Evolutionary conservation across 495 filamentous ascomycete genomes (phyloP).

Genomic region (Terfezia claveryi): DNA sequence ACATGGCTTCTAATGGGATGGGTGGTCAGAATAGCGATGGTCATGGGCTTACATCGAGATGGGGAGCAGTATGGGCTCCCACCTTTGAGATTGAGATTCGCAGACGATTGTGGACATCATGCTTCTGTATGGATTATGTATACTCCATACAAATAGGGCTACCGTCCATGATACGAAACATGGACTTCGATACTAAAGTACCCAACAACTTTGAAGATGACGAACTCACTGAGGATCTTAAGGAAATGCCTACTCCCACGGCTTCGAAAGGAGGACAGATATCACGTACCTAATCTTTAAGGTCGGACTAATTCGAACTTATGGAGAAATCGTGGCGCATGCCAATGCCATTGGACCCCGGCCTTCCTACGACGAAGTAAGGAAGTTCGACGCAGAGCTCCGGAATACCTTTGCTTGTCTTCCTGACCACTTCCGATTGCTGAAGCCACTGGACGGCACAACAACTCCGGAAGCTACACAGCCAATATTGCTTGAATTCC

Average conservation of each 20-base stretch:
- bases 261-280: conserved; percentile 56
- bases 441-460: conserved; percentile 45
- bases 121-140: conserved; percentile 61
- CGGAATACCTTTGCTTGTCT: conserved; percentile 43
- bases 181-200: conserved; percentile 66
- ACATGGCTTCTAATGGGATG: conserved; percentile 65
- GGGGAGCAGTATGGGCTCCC: conserved; percentile 58
- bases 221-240: conserved; percentile 63
- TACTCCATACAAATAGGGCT: conserved; percentile 83
- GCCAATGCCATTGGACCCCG: conserved; percentile 11
- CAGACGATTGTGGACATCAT: conserved; percentile 66
- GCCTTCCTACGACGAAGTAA: conserved; percentile 52
- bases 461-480: conserved; percentile 42
- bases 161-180: conserved; percentile 64
- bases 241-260: conserved; percentile 50
- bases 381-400: conserved; percentile 50
- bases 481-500: conserved; percentile 54
- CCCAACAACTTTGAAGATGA: conserved; percentile 88
- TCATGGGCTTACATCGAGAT: conserved; percentile 92
- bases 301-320: conserved; percentile 37
- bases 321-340: conserved; percentile 38
- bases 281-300: conserved; percentile 78
- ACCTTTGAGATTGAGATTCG: conserved; percentile 78
- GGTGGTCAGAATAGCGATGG: conserved; percentile 66
- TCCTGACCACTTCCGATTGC: conserved; percentile 47